Evolutionary conservation across 1,284 basidiomycete species (phyloP).

Genomic region (Schizopora paradoxa): DNA sequence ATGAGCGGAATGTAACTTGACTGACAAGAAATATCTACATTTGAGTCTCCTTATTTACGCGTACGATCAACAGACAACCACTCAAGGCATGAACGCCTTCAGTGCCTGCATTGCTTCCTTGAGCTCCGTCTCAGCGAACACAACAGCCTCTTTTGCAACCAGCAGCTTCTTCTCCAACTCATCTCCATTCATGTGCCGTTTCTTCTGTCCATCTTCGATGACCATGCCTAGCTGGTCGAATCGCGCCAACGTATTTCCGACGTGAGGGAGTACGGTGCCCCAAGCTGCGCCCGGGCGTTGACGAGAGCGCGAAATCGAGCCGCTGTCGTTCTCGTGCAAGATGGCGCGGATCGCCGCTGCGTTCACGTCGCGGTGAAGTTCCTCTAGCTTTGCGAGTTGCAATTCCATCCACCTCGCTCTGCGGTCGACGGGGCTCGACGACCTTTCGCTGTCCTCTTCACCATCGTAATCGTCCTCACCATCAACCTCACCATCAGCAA

Average conservation of each 20-base stretch:
- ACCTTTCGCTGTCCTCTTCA: slow-evolving; percentile 73
- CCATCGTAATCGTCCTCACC: slow-evolving; percentile 54
- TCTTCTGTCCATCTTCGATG: slow-evolving; percentile 37
- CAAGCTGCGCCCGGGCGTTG: too few species aligned
- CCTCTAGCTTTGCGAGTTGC: slow-evolving; percentile 77
- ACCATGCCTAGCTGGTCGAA: slow-evolving; percentile 63
- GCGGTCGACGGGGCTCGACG: slow-evolving; percentile 74
- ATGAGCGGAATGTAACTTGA: too few species aligned
- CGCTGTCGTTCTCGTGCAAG: slow-evolving; percentile 73
- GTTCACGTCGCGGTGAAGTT: slow-evolving; percentile 80
- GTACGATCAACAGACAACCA: too few species aligned
- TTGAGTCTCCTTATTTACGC: too few species aligned
- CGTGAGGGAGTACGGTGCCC: slow-evolving; percentile 61
- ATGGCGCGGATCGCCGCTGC: slow-evolving; percentile 77
- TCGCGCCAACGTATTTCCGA: slow-evolving; percentile 56
- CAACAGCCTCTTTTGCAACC: slow-evolving; percentile 62
- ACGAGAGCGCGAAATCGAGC: slow-evolving; percentile 70
- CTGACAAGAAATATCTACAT: too few species aligned
- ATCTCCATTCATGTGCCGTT: slow-evolving; percentile 54
- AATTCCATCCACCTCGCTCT: slow-evolving; percentile 87
- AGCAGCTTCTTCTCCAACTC: slow-evolving; percentile 69
- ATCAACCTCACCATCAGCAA: slow-evolving; percentile 80
- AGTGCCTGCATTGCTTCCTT: slow-evolving; percentile 66
- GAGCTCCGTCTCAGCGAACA: slow-evolving; percentile 67
- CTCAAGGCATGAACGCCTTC: slow-evolving; percentile 44